Evolutionary conservation across 352 stramenopile genomes (phyloP).

Genomic region (Phytophthora idaei): DNA sequence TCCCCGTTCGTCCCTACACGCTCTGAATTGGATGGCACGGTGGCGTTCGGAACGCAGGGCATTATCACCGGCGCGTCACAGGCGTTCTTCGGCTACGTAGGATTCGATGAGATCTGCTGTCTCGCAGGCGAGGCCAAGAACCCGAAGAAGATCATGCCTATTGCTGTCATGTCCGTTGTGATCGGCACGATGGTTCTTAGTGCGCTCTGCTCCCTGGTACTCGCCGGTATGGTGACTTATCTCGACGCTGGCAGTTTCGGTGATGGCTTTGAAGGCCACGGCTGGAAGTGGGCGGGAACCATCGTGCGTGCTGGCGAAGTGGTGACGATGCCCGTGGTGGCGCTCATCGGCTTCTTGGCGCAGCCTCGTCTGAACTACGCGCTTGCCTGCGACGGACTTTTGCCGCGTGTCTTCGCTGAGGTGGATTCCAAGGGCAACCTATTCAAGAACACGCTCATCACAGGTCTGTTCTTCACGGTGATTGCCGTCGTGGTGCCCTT

Average conservation of each 20-base stretch:
- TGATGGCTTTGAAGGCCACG: conserved; percentile 52
- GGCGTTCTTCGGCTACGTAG: conserved; percentile 94
- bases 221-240: conserved; percentile 82
- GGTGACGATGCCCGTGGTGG: conserved; percentile 93
- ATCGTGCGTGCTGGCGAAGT: conserved; percentile 67
- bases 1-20: conserved; percentile 77
- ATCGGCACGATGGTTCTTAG: conserved; percentile 69
- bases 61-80: conserved; percentile 85
- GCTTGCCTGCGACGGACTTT: conserved; percentile 92
- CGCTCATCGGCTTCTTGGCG: conserved; percentile 94
- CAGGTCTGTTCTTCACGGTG: conserved; percentile 67
- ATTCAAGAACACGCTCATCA: conserved; percentile 80
- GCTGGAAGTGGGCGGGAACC: conserved; percentile 48
- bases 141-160: conserved; percentile 78
- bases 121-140: conserved; percentile 84
- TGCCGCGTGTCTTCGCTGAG: conserved; percentile 90
- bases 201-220: conserved; percentile 79
- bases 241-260: conserved; percentile 52
- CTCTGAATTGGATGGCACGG: conserved; percentile 22
- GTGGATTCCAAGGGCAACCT: conserved; percentile 80
- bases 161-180: conserved; percentile 82
- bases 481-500: conserved; percentile 83
- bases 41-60: conserved; percentile 56
- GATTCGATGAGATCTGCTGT: conserved; percentile 95
- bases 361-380: conserved; percentile 94